phyloP scores from a whole-genome alignment of 257 asterid species.

The Verbena officinalis region DNA sequence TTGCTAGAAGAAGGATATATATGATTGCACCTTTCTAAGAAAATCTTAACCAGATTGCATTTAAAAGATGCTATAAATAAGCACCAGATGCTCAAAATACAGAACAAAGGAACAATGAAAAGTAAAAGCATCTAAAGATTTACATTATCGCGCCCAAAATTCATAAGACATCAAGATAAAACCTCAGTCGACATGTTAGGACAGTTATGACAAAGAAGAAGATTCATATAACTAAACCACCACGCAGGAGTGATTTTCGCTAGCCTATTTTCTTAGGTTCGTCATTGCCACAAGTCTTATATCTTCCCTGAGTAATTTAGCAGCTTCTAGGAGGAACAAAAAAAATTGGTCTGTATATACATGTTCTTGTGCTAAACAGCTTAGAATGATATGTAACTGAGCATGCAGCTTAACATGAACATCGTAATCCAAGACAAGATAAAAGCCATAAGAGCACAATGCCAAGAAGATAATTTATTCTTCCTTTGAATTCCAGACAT shows the following conservation, averaged over 20 bases:
- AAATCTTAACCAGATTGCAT: neutral
- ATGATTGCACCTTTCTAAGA: neutral
- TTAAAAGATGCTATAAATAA: neutral
- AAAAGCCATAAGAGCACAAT: too few relatives aligned
- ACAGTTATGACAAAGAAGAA: too few relatives aligned
- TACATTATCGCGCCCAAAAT: neutral
- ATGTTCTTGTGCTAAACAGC: neutral
- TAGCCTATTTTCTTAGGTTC: constrained; percentile 11
- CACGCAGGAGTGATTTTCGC: constrained; percentile 1
- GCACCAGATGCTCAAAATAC: neutral
- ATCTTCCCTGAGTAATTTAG: neutral
- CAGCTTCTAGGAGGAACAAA: neutral
- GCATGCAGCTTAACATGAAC: too few relatives aligned
- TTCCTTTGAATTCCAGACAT: too few relatives aligned
- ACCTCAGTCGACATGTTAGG: too few relatives aligned
- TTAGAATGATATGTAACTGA: too few relatives aligned
- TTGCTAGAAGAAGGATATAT: neutral
- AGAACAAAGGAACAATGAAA: neutral
- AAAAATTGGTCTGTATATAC: neutral
- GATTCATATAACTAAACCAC: neutral
- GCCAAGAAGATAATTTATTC: too few relatives aligned
- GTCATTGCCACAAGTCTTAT: neutral
- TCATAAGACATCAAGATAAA: constrained; percentile 17
- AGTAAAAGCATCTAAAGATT: constrained; percentile 6
- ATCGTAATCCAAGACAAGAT: too few relatives aligned